Conservation (phyloP, 169 alveolate genomes). For the Plasmodium fragile region DNA sequence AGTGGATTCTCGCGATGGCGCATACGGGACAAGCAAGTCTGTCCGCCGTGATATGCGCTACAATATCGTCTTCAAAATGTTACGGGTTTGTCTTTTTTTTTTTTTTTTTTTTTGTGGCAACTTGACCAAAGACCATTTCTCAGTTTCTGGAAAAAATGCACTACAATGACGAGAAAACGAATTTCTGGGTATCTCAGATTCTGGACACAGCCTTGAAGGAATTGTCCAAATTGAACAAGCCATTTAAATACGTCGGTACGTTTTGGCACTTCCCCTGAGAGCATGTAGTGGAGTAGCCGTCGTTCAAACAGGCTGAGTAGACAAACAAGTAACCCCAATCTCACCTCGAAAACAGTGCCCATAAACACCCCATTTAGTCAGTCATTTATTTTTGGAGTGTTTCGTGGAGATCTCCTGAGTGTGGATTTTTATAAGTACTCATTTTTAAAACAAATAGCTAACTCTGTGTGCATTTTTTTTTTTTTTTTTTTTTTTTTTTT, state of each 20-base stretch:
- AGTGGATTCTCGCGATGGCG: background rate
- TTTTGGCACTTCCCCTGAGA: background rate
- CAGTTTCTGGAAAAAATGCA: conserved; percentile 79
- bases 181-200: conserved; percentile 85
- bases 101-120: background rate
- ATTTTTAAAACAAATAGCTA: conserved; percentile 1
- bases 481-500: conserved; percentile 35
- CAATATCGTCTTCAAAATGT: background rate
- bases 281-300: background rate
- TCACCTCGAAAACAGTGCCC: background rate
- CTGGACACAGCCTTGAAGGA: conserved; percentile 86
- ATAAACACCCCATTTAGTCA: background rate
- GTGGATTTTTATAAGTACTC: background rate
- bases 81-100: background rate
- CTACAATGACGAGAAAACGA: conserved; percentile 84
- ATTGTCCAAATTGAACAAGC: conserved; percentile 84
- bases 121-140: conserved; percentile 74
- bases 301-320: background rate
- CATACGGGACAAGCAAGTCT: background rate
- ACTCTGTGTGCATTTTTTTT: conserved; percentile 8
- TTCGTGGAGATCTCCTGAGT: background rate
- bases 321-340: background rate
- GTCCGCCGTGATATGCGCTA: background rate
- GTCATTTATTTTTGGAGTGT: background rate
- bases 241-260: conserved; percentile 85